Percentiles rank a stretch among this genome's conserved stretches.
These are phyloP conservation scores for Beta corolliflora DNA, from an alignment of 179 eudicot species.

Conservation along the genomic window DNA sequence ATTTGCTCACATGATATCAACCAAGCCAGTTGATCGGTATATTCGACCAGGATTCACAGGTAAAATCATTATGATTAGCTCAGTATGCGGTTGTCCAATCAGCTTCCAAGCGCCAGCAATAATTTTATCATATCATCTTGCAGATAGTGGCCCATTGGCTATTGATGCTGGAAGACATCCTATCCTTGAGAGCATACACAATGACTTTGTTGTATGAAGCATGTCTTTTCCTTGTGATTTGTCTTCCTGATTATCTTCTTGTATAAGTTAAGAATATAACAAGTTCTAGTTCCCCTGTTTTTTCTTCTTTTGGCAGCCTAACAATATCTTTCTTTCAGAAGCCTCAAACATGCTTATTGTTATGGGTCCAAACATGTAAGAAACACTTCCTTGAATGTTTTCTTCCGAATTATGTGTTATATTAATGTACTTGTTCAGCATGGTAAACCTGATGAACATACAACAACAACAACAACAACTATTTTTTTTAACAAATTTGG, in stretches of 20 bases:
- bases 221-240: slow-evolving; percentile 18
- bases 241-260: not conserved
- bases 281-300: slow-evolving; percentile 15
- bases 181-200: slow-evolving; percentile 89
- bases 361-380: slow-evolving; percentile 98
- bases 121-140: slow-evolving; percentile 18
- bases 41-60: slow-evolving; percentile 88
- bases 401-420: not conserved
- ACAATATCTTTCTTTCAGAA: slow-evolving; percentile 91
- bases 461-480: no score
- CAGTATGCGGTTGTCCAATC: not conserved
- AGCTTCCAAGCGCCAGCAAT: slow-evolving; percentile 9
- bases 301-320: slow-evolving; percentile 61
- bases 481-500: no score
- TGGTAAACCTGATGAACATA: slow-evolving; percentile 5
- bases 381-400: slow-evolving; percentile 4
- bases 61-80: slow-evolving; percentile 27
- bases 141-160: slow-evolving; percentile 93
- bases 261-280: not conserved
- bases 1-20: slow-evolving; percentile 92
- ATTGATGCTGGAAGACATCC: slow-evolving; percentile 99
- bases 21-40: slow-evolving; percentile 84
- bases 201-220: slow-evolving; percentile 73
- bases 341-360: slow-evolving; percentile 90
- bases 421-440: not conserved